A percentile compares a stretch with the other conserved stretches of the same genome.
These are phyloP conservation scores for Apophysomyces ossiformis DNA, from an alignment of 371 early-diverging fungal species.

Conservation along the genomic window DNA sequence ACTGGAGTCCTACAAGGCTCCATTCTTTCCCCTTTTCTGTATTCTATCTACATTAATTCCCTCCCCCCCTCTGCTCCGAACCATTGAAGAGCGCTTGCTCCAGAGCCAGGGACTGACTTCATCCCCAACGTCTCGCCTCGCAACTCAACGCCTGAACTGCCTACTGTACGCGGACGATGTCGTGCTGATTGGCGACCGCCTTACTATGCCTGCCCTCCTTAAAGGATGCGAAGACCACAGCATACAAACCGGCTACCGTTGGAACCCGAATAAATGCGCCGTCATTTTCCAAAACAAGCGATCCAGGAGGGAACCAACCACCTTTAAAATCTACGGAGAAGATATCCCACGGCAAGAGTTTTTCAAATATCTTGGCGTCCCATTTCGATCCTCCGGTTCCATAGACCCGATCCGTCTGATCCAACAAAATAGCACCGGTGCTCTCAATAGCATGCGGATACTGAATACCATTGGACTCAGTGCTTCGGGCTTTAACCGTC, in stretches of 20 bases:
- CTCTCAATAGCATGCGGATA: constrained; percentile 11
- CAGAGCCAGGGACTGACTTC: not conserved
- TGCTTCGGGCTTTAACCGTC: constrained; percentile 3
- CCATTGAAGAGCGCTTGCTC: not conserved
- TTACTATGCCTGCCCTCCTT: constrained; percentile 9
- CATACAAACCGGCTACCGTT: constrained; percentile 19
- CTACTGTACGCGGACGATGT: constrained; percentile 22
- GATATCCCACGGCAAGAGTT: too few species aligned
- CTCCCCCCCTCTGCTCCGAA: not conserved
- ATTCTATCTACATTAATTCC: not conserved
- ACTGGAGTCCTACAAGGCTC: not conserved
- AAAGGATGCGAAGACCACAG: constrained; percentile 10
- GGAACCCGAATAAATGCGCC: constrained; percentile 28
- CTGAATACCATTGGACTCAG: constrained; percentile 10
- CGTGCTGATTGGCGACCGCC: constrained; percentile 11
- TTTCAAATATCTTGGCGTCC: constrained; percentile 21
- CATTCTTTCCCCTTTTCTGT: not conserved
- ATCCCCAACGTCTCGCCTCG: not conserved
- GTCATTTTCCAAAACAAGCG: not conserved
- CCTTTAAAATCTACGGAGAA: not conserved
- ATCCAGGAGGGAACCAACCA: too few species aligned
- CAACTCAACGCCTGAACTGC: constrained; percentile 3
- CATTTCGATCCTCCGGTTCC: constrained; percentile 14
- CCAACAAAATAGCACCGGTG: not conserved
- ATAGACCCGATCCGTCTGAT: constrained; percentile 8